Evolutionary conservation across 805 yeast genomes (phyloP), one percentile per base, ranked within the genome.

Genomic region (Saturnispora saitoi): DNA sequence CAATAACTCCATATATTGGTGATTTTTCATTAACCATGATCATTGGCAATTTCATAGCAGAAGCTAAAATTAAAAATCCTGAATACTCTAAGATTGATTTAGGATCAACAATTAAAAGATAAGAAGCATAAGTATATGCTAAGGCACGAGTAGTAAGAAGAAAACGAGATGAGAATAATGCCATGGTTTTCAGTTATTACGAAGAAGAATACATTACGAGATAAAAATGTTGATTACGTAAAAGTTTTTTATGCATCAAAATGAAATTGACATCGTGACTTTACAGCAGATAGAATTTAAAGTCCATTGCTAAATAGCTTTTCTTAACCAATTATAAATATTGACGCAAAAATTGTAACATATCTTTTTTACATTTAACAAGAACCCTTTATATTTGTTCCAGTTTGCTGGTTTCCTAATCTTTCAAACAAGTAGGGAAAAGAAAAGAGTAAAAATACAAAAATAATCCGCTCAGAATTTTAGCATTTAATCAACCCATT

Each of bases 1-100:
- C 71, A 34, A 80, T 56, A 0, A 75, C 45, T 1, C 86, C 86
- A 51, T 65, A 66, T 7, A 65, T 54, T 37, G 66, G 68, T 2
- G 64, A 61, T 22, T 57, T 56, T 28, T 61, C 67, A 45, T 63
- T 62, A 4, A 59, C 59, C 52, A 62, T 49, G 12, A 67, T 50
- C 12, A 65, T 37, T 11, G 71, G 71, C 20, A 64, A 50, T 31
- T 59, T 59, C 68, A 64, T 64, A 4, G 68, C 54, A 11, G 63
- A 52, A 5, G 63, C 53, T 10, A 64, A 42, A 19, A 64, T 54
- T 26, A 61, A 29, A 30, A 64, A 57, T 3, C 63, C 66, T 4
- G 56, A 52, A 46, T 64, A 62, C 47, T 64, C 68, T 4, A 64
- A 30, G 2, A 63, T 60, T 0, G 57, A 41, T 32, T 50, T 51